Conservation (phyloP, 1,284 basidiomycete genomes). For the Fomitopsis betulina region DNA sequence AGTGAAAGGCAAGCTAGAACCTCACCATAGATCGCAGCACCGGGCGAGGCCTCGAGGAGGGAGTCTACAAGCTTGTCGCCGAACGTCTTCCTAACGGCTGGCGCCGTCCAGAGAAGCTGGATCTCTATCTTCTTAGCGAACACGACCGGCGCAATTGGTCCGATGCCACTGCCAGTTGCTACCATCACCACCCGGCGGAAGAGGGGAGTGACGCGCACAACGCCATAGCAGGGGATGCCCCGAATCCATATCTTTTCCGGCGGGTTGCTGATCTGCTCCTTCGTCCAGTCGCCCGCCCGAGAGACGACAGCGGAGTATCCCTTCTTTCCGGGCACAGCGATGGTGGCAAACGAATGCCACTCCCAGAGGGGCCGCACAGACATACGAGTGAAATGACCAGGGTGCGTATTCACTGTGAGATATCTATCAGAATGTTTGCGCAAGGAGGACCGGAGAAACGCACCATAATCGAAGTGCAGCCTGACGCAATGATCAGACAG, state of each 20-base stretch:
- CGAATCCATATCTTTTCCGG: slow-evolving; percentile 52
- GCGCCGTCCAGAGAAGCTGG: slow-evolving; percentile 55
- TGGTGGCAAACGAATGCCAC: slow-evolving; percentile 59
- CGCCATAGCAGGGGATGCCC: slow-evolving; percentile 49
- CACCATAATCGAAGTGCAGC: slow-evolving; percentile 54
- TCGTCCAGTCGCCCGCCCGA: slow-evolving; percentile 57
- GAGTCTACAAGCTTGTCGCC: slow-evolving; percentile 51
- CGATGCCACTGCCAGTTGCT: slow-evolving; percentile 59
- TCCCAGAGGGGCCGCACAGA: slow-evolving; percentile 50
- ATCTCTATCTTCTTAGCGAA: slow-evolving; percentile 44
- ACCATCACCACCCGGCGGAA: slow-evolving; percentile 56
- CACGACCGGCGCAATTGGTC: slow-evolving; percentile 50
- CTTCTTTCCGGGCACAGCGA: slow-evolving; percentile 42
- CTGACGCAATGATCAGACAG: slow-evolving; percentile 52
- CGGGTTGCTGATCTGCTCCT: slow-evolving; percentile 42
- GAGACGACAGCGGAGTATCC: slow-evolving; percentile 55
- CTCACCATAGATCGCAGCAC: slow-evolving; percentile 50
- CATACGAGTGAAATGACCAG: slow-evolving; percentile 51
- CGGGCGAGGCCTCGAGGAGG: slow-evolving; percentile 46
- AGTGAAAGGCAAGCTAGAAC: neutral
- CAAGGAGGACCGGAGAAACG: neutral
- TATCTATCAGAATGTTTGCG: neutral
- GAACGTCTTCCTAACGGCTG: slow-evolving; percentile 52
- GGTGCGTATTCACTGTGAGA: slow-evolving; percentile 36
- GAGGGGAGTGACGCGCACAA: slow-evolving; percentile 48